Base-by-base conservation (phyloP, 495 filamentous ascomycete genomes). In the Lindgomyces ingoldianus region DNA sequence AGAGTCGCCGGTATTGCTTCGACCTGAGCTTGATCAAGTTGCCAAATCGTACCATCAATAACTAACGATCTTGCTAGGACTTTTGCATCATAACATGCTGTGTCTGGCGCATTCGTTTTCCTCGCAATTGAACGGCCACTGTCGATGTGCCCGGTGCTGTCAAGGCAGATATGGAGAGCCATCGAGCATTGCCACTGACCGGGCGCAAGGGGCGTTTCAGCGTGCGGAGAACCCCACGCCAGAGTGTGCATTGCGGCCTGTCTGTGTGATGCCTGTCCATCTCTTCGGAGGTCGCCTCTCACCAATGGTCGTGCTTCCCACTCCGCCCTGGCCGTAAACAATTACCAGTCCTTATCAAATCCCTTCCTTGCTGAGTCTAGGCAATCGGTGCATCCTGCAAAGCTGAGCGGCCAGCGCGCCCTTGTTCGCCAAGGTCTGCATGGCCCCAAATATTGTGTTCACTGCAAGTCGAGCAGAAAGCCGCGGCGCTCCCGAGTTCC, bases 211-310 rank as follows among this genome's bases (percentile, higher is more conserved):
- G 47, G 19, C 27, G 46, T 60, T 60, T 51, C 46, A 51, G 57
- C 57, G 9, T 51, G 47, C 57, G 57, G 57, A 60, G 57, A 50
- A 41, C 57, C 57, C 57, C 57, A 60, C 57, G 57, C 47, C 56
- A 59, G 22, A 48, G 36, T 11, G 56, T 14, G 56, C 30, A 55
- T 55, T 19, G 3, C 2, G 45, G 26, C 42, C 27, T 22, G 42
- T 33, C 42, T 14, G n/a, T 18, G 47, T 39, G 4, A 51, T 60
- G 46, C 30, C 29, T 42, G 46, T 42, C 30, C 21, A 51, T 50
- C 18, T 26, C 25, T 26, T 30, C 46, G 57, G 30, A 10, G 39
- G 57, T 29, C 16, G 21, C 42, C n/a, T 11, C 30, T 41, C n/a
- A 6, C 52, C 54, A 57, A 57, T 57, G 24, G 54, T 30, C 19